Percentiles rank a stretch among this genome's conserved stretches.
Evolutionary conservation across 352 stramenopile genomes (phyloP).

Genomic region (Pythium phragmiticola): DNA sequence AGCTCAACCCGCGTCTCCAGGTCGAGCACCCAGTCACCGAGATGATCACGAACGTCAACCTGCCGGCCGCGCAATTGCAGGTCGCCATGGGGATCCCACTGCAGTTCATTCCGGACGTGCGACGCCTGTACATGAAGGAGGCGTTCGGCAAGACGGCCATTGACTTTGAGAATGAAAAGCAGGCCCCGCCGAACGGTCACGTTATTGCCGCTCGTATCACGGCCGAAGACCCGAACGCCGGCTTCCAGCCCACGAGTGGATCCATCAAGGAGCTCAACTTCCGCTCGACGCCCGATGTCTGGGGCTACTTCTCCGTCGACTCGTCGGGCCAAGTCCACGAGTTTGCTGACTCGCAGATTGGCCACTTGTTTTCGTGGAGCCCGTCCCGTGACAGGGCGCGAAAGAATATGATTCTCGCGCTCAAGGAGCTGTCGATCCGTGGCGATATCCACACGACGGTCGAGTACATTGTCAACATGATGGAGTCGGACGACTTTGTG

Average conservation of each 20-base stretch:
- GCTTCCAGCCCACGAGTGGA: constrained; percentile 98
- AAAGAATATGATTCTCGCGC: constrained; percentile 97
- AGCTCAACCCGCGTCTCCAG: constrained; percentile 99
- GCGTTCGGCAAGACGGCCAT: constrained; percentile 92
- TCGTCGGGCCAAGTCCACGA: constrained; percentile 99
- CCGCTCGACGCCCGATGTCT: constrained; percentile 97
- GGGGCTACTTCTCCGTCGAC: constrained; percentile 99
- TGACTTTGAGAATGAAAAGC: constrained; percentile 93
- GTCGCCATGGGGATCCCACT: constrained; percentile 99
- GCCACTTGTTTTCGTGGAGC: constrained; percentile 98
- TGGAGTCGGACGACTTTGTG: constrained; percentile 98
- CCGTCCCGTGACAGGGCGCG: constrained; percentile 94
- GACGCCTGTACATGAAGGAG: constrained; percentile 96
- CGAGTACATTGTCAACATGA: constrained; percentile 99
- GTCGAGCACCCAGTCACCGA: constrained; percentile 99
- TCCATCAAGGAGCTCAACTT: constrained; percentile 99
- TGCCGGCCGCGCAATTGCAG: constrained; percentile 96
- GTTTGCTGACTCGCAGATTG: constrained; percentile 99
- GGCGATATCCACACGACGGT: constrained; percentile 99
- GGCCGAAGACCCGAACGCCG: constrained; percentile 98
- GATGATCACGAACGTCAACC: constrained; percentile 99
- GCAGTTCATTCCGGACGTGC: constrained; percentile 98
- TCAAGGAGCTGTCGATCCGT: constrained; percentile 99
- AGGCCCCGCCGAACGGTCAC: constrained; percentile 89
- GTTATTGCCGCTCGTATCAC: constrained; percentile 99